Conservation (phyloP, 257 asterid genomes). For the Voacanga thouarsii region DNA sequence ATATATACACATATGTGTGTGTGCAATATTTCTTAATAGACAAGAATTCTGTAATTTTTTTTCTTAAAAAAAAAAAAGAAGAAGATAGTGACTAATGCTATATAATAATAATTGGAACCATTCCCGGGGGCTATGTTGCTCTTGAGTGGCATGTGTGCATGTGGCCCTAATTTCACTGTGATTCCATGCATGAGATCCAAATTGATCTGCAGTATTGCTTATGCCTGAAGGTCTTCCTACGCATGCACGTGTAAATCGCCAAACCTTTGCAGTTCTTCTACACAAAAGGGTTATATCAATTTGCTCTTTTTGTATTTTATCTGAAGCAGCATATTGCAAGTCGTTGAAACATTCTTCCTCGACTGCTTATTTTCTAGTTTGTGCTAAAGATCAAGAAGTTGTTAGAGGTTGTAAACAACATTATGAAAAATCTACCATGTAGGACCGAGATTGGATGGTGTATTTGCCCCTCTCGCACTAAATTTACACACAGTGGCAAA, state of each 20-base stretch:
- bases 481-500: too few species aligned
- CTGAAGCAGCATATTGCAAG: not conserved
- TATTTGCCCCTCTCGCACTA: too few species aligned
- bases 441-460: too few species aligned
- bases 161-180: not conserved
- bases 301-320: not conserved
- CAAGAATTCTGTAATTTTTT: too few species aligned
- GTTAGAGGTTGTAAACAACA: too few species aligned
- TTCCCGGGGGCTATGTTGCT: not conserved
- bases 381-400: too few species aligned
- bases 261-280: not conserved
- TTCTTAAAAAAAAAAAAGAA: too few species aligned
- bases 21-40: too few species aligned
- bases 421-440: too few species aligned
- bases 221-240: not conserved
- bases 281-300: not conserved
- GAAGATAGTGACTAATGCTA: too few species aligned
- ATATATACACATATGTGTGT: too few species aligned
- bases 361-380: too few species aligned
- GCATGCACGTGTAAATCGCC: not conserved
- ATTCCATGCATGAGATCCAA: constrained; percentile 1
- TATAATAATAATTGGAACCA: not conserved
- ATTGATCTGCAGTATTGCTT: not conserved
- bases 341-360: not conserved
- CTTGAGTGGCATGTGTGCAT: not conserved